Base-by-base conservation (phyloP, 305 asterid species). In the Fraxinus dipetala region DNA sequence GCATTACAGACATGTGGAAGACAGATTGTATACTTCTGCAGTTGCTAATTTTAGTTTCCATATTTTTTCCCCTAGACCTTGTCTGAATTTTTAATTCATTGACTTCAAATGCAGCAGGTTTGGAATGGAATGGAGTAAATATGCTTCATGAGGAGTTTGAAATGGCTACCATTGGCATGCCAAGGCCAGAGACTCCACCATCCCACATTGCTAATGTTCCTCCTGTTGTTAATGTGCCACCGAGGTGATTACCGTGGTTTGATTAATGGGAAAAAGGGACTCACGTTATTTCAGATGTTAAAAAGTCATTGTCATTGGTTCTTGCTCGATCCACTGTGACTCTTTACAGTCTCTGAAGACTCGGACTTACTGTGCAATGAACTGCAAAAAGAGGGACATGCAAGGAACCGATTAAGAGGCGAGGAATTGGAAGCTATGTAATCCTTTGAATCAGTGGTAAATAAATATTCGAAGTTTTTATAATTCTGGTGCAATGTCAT, bases 1-100 rank as follows among this genome's bases (percentile, higher is more conserved):
- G 99, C 94, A 89, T 94, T 73, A 92, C 99, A 31, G 95, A 95
- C 85, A 89, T 95, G 97, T 95, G 99, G 99, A 91, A 90, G 89
- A 83, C 91, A n/a, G 99, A 91, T 80, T 84, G 97, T 94, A 89
- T 82, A 67, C 86, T 88, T 83, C 18, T 3, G 51, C 38, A 9
- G 56, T 70, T 79, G 76, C 72, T 77, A 36, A 65, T 72, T 82
- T 43, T 78, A 36, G 5, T 34, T 74, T 45, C 28, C n/a, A 4
- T n/a, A 0, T 14, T 61, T 28, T 40, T 34, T 43, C 81, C n/a
- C 7, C 43, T 14, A 18, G 18, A 9, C 30, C 3, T 20, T 8
- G 32, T 56, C 20, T 73, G 14, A 79, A 76, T 67, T 45, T 43
- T 73, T 9, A 40, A 65, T 81, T 79, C 85, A 48, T 79, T 80